Conservation (phyloP, 1,284 basidiomycete species). For the Ustilago shanxiensis region DNA sequence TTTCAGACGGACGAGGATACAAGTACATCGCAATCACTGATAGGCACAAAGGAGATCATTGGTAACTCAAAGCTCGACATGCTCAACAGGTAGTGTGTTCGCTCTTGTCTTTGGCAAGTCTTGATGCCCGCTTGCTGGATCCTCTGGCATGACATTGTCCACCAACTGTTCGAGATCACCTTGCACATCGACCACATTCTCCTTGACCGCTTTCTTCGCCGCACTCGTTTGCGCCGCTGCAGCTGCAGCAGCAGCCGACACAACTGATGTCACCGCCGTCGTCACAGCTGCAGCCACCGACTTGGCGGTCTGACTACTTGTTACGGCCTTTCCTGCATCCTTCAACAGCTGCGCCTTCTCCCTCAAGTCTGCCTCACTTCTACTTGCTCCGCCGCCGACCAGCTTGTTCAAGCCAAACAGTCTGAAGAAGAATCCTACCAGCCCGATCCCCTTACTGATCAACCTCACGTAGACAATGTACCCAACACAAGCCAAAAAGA, state of each 20-base stretch:
- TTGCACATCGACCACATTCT: slow-evolving; percentile 32
- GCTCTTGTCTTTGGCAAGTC: slow-evolving; percentile 14
- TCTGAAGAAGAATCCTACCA: slow-evolving; percentile 52
- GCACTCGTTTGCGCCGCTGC: slow-evolving; percentile 24
- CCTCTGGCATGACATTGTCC: slow-evolving; percentile 24
- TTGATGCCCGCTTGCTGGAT: slow-evolving; percentile 5
- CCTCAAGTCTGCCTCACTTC: slow-evolving; percentile 25
- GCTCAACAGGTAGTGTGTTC: slow-evolving; percentile 39
- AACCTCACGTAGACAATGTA: slow-evolving; percentile 67
- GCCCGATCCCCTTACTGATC: slow-evolving; percentile 57
- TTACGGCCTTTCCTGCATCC: slow-evolving; percentile 11
- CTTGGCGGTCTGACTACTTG: slow-evolving; percentile 1
- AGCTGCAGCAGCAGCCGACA: slow-evolving; percentile 13
- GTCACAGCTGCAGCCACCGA: slow-evolving; percentile 18
- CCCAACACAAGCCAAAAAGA: slow-evolving; percentile 62
- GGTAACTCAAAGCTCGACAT: slow-evolving; percentile 29
- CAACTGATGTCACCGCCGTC: slow-evolving; percentile 25
- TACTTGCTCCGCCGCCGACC: slow-evolving; percentile 25
- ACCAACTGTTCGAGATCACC: slow-evolving; percentile 34
- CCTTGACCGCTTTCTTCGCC: slow-evolving; percentile 12
- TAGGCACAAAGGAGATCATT: not conserved
- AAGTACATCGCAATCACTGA: slow-evolving; percentile 5
- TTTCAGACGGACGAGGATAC: not conserved
- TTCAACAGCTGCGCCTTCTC: slow-evolving; percentile 37
- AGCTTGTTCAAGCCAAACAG: slow-evolving; percentile 44